phyloP scores from a whole-genome alignment of 306 rosid species.

The Ziziphus jujuba region DNA sequence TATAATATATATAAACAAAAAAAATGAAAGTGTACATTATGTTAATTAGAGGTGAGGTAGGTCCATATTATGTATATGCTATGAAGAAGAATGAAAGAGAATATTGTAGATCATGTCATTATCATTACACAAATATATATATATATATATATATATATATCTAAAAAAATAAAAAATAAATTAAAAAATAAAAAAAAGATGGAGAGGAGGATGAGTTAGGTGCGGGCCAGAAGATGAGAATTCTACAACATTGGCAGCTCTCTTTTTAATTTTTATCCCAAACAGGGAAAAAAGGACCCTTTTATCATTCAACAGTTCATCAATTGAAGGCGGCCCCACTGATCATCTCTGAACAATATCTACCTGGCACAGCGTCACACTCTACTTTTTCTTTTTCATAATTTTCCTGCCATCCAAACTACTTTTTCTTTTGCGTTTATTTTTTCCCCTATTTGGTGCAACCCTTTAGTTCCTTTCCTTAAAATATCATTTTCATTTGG shows the following conservation, averaged over 20 bases:
- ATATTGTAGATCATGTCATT: too few species aligned
- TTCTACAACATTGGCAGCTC: too few species aligned
- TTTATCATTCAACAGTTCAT: slow-evolving; percentile 54
- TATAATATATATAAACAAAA: too few species aligned
- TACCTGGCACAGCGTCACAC: slow-evolving; percentile 66
- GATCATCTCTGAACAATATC: slow-evolving; percentile 46
- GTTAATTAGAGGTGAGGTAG: too few species aligned
- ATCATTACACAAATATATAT: too few species aligned
- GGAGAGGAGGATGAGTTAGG: too few species aligned
- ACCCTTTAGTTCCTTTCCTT: slow-evolving; percentile 53
- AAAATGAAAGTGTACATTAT: too few species aligned
- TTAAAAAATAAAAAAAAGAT: background rate
- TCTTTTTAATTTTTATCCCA: too few species aligned
- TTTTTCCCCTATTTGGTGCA: slow-evolving; percentile 33
- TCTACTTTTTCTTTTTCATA: slow-evolving; percentile 55
- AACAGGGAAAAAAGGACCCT: slow-evolving; percentile 43
- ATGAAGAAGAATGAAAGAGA: too few species aligned
- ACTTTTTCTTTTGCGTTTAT: slow-evolving; percentile 74
- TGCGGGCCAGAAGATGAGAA: too few species aligned
- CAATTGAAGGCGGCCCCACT: slow-evolving; percentile 38
- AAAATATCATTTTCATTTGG: slow-evolving; percentile 87
- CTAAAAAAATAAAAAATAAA: background rate
- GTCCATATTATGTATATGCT: too few species aligned
- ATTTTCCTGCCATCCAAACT: slow-evolving; percentile 42
- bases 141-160: too few species aligned